phyloP scores from a whole-genome alignment of 352 stramenopile genomes.

The Globisporangium alternatum region DNA sequence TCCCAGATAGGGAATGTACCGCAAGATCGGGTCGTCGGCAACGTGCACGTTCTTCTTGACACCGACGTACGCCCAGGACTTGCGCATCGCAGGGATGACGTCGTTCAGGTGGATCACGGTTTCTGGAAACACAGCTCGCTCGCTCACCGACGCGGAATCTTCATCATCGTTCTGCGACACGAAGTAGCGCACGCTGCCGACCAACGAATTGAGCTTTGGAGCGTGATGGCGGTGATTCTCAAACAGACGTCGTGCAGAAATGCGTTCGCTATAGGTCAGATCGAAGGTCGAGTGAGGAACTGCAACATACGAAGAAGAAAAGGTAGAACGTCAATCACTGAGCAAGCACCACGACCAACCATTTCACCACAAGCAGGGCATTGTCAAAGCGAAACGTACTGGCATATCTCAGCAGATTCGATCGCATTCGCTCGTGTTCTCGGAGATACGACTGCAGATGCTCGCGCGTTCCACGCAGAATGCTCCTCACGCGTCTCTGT shows the following conservation, averaged over 20 bases:
- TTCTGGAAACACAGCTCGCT: slow-evolving; percentile 35
- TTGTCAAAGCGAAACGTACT: slow-evolving; percentile 3
- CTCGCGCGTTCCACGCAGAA: slow-evolving; percentile 14
- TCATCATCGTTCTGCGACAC: slow-evolving; percentile 20
- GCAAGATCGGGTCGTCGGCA: slow-evolving; percentile 82
- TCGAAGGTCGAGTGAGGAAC: slow-evolving; percentile 18
- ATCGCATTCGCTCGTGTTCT: slow-evolving; percentile 9
- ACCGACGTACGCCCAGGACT: slow-evolving; percentile 62
- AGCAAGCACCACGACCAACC: background rate
- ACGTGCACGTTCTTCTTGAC: slow-evolving; percentile 71
- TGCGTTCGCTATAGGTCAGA: slow-evolving; percentile 27
- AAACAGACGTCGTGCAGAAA: slow-evolving; percentile 24
- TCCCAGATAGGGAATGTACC: slow-evolving; percentile 89
- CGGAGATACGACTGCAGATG: slow-evolving; percentile 14
- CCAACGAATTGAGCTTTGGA: slow-evolving; percentile 29
- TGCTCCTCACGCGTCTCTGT: slow-evolving; percentile 15
- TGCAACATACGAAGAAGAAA: background rate
- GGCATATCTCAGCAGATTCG: slow-evolving; percentile 5
- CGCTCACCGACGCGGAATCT: background rate
- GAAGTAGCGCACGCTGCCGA: slow-evolving; percentile 39
- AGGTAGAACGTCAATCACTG: no score
- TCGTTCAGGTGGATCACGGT: slow-evolving; percentile 49
- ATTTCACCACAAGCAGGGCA: background rate
- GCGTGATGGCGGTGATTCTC: slow-evolving; percentile 14
- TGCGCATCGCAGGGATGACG: slow-evolving; percentile 42